A percentile compares a stretch with the other conserved stretches of the same genome.
These are phyloP conservation scores for Pelargonium myrrhifolium DNA, from an alignment of 441 rosid species.

Conservation along the genomic window DNA sequence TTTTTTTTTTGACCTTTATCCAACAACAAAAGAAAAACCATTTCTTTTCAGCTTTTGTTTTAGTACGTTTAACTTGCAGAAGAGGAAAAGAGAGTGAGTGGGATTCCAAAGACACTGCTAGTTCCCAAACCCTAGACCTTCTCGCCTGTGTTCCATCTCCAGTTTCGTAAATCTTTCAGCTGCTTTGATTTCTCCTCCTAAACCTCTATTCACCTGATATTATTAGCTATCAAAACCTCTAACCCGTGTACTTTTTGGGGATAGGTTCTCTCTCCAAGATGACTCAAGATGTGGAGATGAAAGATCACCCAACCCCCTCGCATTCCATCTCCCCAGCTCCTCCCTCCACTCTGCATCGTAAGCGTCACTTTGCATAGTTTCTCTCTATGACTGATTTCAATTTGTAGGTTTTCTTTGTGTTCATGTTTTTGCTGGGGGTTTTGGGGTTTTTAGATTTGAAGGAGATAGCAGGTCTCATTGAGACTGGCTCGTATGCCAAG, in stretches of 20 bases:
- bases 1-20: too few relatives aligned
- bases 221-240: neutral
- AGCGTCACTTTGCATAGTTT: constrained; percentile 5
- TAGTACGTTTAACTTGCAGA: too few relatives aligned
- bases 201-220: neutral
- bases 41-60: too few relatives aligned
- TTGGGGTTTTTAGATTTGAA: neutral
- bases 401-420: constrained; percentile 8
- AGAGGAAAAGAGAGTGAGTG: too few relatives aligned
- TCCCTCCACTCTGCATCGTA: constrained; percentile 44
- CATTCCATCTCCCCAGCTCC: constrained; percentile 35
- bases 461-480: constrained; percentile 10
- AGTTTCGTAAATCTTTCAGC: neutral
- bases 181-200: neutral
- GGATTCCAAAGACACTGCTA: too few relatives aligned
- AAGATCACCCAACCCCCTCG: constrained; percentile 43
- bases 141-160: neutral
- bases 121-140: neutral
- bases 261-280: constrained; percentile 15
- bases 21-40: too few relatives aligned
- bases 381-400: neutral
- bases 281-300: constrained; percentile 59
- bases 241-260: neutral
- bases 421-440: neutral
- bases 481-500: constrained; percentile 4